phyloP scores from a whole-genome alignment of 352 stramenopile genomes.

The Globisporangium ultimum region DNA sequence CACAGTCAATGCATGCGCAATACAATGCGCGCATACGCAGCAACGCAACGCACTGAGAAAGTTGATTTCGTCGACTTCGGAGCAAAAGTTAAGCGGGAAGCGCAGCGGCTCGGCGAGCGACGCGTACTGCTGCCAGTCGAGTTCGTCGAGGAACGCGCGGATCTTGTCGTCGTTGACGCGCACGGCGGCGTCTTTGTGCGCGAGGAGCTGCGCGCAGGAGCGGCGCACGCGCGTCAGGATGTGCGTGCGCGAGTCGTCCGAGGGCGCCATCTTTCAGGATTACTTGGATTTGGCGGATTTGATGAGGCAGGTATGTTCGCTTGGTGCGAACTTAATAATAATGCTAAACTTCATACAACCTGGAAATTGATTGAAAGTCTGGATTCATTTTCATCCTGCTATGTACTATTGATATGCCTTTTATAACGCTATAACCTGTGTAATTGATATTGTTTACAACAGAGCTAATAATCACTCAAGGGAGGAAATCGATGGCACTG shows the following conservation, averaged over 20 bases:
- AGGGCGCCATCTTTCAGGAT: constrained; percentile 25
- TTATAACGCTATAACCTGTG: no score
- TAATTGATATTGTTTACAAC: no score
- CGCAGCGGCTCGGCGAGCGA: constrained; percentile 40
- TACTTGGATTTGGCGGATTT: background rate
- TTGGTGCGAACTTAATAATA: background rate
- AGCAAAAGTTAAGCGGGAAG: constrained; percentile 78
- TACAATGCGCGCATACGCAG: background rate
- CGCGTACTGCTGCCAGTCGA: constrained; percentile 52
- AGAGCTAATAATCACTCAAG: background rate
- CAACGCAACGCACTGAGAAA: constrained; percentile 53
- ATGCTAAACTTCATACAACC: background rate
- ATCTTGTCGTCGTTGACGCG: constrained; percentile 48
- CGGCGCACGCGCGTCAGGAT: constrained; percentile 43
- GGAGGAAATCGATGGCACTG: background rate
- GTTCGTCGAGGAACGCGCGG: constrained; percentile 38
- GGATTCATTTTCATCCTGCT: no score
- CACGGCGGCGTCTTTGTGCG: constrained; percentile 39
- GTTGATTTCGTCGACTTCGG: constrained; percentile 69
- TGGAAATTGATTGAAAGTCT: no score
- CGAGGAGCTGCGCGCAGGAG: constrained; percentile 50
- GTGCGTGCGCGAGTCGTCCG: constrained; percentile 6
- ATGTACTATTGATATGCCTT: no score
- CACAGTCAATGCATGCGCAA: no score
- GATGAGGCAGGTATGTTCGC: background rate